These are phyloP conservation scores for Sporothrix pallida DNA, from an alignment of 2,329 filamentous ascomycete genomes.

Conservation along the genomic window DNA sequence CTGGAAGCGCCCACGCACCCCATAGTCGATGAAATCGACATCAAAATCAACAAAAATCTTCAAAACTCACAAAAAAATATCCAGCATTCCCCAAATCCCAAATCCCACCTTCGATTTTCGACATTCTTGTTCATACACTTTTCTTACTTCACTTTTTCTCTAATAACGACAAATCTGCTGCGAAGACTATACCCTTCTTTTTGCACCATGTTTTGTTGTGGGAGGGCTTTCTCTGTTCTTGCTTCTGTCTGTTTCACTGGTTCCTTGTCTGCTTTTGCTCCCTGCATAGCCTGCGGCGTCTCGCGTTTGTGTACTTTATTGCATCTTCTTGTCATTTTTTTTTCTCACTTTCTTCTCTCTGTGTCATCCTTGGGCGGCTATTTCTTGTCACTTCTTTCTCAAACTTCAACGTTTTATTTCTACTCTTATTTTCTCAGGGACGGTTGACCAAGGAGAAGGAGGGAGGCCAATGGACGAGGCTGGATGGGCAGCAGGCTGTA, in stretches of 20 bases:
- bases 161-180: conserved; percentile 16
- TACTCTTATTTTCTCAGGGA: background rate
- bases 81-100: background rate
- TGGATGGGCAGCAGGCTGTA: background rate
- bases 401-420: background rate
- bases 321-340: background rate
- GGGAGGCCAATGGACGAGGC: background rate
- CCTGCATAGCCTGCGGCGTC: conserved; percentile 35
- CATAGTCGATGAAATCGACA: conserved; percentile 7
- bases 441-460: background rate
- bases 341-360: background rate
- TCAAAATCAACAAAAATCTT: background rate
- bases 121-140: background rate
- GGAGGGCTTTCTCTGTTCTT: background rate
- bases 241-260: background rate
- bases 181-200: conserved; percentile 16
- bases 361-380: background rate
- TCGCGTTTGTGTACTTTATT: background rate
- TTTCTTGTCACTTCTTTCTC: conserved; percentile 11
- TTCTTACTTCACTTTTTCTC: background rate
- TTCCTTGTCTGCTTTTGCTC: background rate
- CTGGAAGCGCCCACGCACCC: conserved; percentile 33
- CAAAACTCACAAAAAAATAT: background rate
- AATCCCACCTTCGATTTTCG: background rate
- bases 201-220: conserved; percentile 5